Evolutionary conservation across 176 grass and related monocot species (phyloP), one percentile per base, ranked within the genome.

Genomic region (Oryza glaberrima): DNA sequence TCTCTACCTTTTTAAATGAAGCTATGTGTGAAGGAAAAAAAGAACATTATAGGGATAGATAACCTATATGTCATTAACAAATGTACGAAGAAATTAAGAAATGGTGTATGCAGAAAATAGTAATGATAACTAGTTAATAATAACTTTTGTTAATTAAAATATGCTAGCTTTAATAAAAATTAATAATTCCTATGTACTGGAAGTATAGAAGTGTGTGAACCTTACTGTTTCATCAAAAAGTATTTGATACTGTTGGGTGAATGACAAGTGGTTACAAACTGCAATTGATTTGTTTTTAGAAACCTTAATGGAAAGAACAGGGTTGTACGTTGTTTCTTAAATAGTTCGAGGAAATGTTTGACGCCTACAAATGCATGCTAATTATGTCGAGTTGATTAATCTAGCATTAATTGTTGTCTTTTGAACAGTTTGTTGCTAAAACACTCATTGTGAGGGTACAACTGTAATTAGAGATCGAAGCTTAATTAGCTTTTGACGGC

Each of bases 281-380:
- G 13, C 51, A 30, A 11, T 54, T 35, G 9, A 13, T 16, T 67
- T 16, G 1, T 4, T 54, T 75, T 20, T 11, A 11, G 9, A 17
- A 3, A 12, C 3, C 9, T 32, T 36, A 4, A 12, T 56, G 49
- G 10, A 5, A 20, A 61, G 12, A 22, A 63, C 22, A 23, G 51
- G 51, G 58, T n/a, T 58, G 58, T 22, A 7, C n/a, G 10, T 34
- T 5, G 76, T 20, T 66, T 38, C 60, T 44, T 65, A 79, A 47
- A 79, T 66, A 47, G 77, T 30, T n/a, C 4, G 30, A 66, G 20
- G 60, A 60, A 28, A 78, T 79, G 77, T 66, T 66, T 66, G 60
- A 66, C 7, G 22, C 77, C 77, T 66, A 66, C n/a, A 30, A 26
- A 25, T 26, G 44, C 58, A 45, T 66, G 77, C n/a, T 67, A 63